Percentiles rank a stretch among this genome's conserved stretches.
Conservation (phyloP, 768 basidiomycete genomes). For the Pisolithus microcarpus region DNA sequence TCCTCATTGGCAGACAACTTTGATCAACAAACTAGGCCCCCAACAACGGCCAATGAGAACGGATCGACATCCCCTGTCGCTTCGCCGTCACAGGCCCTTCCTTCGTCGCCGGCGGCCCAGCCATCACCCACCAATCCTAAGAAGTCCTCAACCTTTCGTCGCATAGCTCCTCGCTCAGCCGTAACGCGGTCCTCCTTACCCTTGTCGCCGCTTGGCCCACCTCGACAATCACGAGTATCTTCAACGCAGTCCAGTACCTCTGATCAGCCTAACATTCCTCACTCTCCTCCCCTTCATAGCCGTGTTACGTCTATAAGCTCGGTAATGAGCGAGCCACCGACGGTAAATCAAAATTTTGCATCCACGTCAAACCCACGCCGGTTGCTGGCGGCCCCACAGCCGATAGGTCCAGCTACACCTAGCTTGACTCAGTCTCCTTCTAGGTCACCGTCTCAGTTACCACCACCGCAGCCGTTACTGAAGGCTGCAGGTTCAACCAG, state of each 20-base stretch:
- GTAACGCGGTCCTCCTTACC: slow-evolving; percentile 16
- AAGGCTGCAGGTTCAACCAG: slow-evolving; percentile 8
- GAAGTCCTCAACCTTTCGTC: slow-evolving; percentile 48
- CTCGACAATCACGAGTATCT: slow-evolving; percentile 13
- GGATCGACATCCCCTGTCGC: slow-evolving; percentile 3
- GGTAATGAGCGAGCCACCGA: slow-evolving; percentile 9
- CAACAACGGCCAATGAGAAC: slow-evolving; percentile 8
- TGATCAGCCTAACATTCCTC: slow-evolving; percentile 17
- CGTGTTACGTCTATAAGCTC: slow-evolving; percentile 28
- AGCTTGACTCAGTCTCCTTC: slow-evolving; percentile 6
- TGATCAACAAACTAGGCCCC: slow-evolving; percentile 2
- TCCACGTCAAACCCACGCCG: neutral
- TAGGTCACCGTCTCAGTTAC: slow-evolving; percentile 3
- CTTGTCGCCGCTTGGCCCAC: slow-evolving; percentile 31
- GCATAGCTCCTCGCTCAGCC: slow-evolving; percentile 34
- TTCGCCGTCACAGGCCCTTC: slow-evolving; percentile 9
- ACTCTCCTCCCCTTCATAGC: slow-evolving; percentile 21
- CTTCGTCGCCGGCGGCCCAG: slow-evolving; percentile 2
- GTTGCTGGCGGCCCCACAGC: slow-evolving; percentile 3
- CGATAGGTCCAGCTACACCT: neutral
- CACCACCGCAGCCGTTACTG: slow-evolving; percentile 9
- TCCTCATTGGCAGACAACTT: neutral
- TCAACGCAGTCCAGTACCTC: slow-evolving; percentile 15
- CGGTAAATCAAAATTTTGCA: neutral
- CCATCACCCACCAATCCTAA: slow-evolving; percentile 5